Evolutionary conservation across 2,329 filamentous ascomycete species (phyloP).

Genomic region (Epichloe festucae): DNA sequence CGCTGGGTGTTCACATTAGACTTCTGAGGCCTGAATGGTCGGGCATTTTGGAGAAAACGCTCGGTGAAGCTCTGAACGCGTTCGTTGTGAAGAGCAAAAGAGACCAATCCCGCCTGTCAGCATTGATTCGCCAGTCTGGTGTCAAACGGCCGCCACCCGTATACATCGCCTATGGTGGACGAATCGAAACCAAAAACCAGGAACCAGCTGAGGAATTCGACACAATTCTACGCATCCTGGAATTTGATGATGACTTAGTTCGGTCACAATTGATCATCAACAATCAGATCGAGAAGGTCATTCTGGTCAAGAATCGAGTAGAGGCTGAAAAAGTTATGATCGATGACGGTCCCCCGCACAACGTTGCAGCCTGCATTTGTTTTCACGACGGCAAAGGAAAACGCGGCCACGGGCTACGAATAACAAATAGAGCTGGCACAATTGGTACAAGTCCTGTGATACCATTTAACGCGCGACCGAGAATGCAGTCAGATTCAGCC

Average conservation of each 20-base stretch:
- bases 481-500: conserved; percentile 71
- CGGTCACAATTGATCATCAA: conserved; percentile 75
- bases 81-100: conserved; percentile 71
- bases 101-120: conserved; percentile 58
- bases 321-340: conserved; percentile 62
- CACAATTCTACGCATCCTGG: conserved; percentile 68
- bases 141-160: conserved; percentile 35
- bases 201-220: conserved; percentile 63
- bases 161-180: conserved; percentile 24
- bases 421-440: conserved; percentile 31
- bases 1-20: conserved; percentile 66
- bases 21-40: conserved; percentile 74
- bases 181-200: conserved; percentile 27
- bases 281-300: conserved; percentile 68
- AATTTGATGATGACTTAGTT: conserved; percentile 69
- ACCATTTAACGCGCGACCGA: conserved; percentile 39
- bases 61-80: conserved; percentile 56
- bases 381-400: conserved; percentile 44
- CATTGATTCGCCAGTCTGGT: conserved; percentile 47
- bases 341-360: conserved; percentile 44
- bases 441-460: conserved; percentile 29
- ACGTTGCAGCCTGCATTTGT: conserved; percentile 62
- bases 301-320: conserved; percentile 56
- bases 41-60: conserved; percentile 61
- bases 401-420: conserved; percentile 45